Percentiles rank a stretch among this genome's conserved stretches.
phyloP scores from a whole-genome alignment of 495 filamentous ascomycete genomes.

The Penicillium verhagenii region DNA sequence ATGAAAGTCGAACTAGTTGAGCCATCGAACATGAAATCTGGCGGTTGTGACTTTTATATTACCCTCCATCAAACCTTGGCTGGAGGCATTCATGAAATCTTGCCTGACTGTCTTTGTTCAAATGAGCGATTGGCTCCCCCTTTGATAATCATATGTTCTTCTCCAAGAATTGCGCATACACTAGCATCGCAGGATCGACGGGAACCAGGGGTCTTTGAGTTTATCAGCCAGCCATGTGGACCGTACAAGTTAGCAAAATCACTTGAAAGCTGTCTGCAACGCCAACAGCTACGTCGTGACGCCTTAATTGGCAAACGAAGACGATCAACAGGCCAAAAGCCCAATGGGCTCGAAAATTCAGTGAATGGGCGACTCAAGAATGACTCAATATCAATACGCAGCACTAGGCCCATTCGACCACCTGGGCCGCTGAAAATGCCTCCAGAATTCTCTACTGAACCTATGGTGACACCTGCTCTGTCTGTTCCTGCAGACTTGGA shows the following conservation, averaged over 20 bases:
- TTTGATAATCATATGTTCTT: conserved; percentile 29
- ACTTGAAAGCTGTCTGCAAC: conserved; percentile 26
- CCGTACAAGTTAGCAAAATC: conserved; percentile 28
- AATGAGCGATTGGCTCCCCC: conserved; percentile 3
- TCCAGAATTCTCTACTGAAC: background rate
- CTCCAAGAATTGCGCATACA: conserved; percentile 25
- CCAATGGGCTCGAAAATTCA: background rate
- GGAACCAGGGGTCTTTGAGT: conserved; percentile 18
- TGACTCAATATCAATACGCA: background rate
- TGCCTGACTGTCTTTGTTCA: background rate
- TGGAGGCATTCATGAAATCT: background rate
- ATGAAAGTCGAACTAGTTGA: conserved; percentile 8
- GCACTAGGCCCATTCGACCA: background rate
- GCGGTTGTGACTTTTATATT: conserved; percentile 14
- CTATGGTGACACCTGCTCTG: background rate
- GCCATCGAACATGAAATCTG: background rate
- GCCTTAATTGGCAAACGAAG: background rate
- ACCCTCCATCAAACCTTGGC: conserved; percentile 5
- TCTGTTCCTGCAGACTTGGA: background rate
- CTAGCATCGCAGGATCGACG: conserved; percentile 19
- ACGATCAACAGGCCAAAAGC: background rate
- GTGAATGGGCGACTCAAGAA: background rate
- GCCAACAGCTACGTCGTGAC: conserved; percentile 2
- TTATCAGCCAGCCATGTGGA: conserved; percentile 36
- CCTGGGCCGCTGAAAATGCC: background rate